These are phyloP conservation scores for Colletotrichum horii DNA, from an alignment of 2,329 filamentous ascomycete genomes.

Conservation along the genomic window DNA sequence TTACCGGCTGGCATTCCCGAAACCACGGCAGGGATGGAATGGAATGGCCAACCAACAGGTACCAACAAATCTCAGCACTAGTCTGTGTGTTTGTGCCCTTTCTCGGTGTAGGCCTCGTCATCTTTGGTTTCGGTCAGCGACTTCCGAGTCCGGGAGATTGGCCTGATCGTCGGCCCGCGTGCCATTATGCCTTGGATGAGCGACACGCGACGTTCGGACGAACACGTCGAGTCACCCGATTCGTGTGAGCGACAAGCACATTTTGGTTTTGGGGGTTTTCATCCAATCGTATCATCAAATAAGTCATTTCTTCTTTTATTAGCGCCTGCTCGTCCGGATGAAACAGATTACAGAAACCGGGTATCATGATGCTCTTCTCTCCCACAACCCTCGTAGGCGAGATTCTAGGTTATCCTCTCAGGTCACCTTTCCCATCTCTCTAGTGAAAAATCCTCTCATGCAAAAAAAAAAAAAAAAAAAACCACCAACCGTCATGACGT, in stretches of 20 bases:
- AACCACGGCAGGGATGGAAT: neutral
- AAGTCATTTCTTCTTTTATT: neutral
- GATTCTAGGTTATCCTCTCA: neutral
- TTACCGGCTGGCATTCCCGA: neutral
- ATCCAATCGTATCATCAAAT: neutral
- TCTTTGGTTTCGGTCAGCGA: neutral
- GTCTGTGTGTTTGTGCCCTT: neutral
- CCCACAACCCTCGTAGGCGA: neutral
- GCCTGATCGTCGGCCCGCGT: neutral
- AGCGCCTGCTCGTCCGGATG: neutral
- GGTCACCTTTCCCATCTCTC: neutral
- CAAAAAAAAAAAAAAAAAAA: neutral
- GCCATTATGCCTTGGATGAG: neutral
- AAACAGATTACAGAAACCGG: neutral
- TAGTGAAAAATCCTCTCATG: neutral
- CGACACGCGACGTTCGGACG: neutral
- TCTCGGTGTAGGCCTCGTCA: neutral
- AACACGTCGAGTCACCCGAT: neutral
- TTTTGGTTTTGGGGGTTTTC: neutral
- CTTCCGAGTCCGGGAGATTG: neutral
- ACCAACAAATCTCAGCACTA: neutral
- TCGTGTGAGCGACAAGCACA: neutral
- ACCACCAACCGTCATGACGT: neutral
- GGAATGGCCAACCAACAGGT: neutral
- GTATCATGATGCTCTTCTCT: constrained; percentile 1